Evolutionary conservation across 176 grass and related monocot genomes (phyloP).

Genomic region (Bonia amplexicaulis): DNA sequence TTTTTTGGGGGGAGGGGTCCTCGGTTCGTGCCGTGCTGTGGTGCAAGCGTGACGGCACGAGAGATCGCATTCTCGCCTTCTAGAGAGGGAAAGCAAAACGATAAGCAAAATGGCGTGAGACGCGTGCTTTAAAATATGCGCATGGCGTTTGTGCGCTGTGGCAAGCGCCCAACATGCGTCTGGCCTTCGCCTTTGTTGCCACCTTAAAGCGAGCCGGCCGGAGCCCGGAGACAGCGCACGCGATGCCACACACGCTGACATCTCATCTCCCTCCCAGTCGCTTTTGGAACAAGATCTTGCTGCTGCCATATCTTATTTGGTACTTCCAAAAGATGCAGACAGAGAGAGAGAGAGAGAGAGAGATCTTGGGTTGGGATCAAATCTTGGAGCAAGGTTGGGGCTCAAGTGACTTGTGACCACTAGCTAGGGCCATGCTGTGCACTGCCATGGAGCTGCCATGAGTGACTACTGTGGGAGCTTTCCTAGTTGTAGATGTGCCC

Average conservation of each 20-base stretch:
- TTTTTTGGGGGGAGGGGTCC: no score
- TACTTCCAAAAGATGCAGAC: slow-evolving; percentile 9
- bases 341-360: neutral
- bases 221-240: neutral
- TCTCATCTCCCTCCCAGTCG: neutral
- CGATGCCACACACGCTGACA: neutral
- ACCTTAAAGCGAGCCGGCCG: slow-evolving; percentile 23
- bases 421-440: no score
- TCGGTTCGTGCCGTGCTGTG: neutral
- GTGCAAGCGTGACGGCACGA: neutral
- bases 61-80: neutral
- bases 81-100: neutral
- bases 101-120: neutral
- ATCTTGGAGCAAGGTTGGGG: neutral
- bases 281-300: slow-evolving; percentile 13
- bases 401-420: no score
- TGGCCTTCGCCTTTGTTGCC: slow-evolving; percentile 14
- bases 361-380: neutral
- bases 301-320: slow-evolving; percentile 44
- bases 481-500: neutral
- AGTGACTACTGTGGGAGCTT: neutral
- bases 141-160: neutral
- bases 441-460: neutral
- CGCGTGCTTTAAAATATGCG: neutral
- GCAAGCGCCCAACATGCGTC: neutral